Conservation (phyloP, 371 early-diverging fungal genomes). For the Mortierella sp. region DNA sequence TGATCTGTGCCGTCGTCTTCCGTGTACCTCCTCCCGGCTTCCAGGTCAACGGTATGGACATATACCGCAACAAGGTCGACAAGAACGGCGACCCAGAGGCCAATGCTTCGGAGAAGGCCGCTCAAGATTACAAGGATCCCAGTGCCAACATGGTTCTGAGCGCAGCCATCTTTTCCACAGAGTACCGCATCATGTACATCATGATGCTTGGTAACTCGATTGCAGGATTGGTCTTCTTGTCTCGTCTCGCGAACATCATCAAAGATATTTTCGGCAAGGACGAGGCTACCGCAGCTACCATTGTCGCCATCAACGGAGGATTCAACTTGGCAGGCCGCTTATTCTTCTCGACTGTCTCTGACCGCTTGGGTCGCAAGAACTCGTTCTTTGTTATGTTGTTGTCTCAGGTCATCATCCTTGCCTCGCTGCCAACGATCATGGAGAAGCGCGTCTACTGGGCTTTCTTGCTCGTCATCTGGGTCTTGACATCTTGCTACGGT, state of each 20-base stretch:
- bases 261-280: slow-evolving; percentile 62
- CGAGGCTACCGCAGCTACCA: slow-evolving; percentile 60
- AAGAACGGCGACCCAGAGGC: slow-evolving; percentile 24
- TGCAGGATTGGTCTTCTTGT: slow-evolving; percentile 72
- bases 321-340: slow-evolving; percentile 75
- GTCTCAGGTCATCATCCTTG: slow-evolving; percentile 64
- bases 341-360: slow-evolving; percentile 66
- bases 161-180: slow-evolving; percentile 64
- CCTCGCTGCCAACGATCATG: slow-evolving; percentile 64
- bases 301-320: slow-evolving; percentile 74
- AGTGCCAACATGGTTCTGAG: slow-evolving; percentile 59
- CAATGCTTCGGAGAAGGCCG: slow-evolving; percentile 22
- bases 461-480: slow-evolving; percentile 64
- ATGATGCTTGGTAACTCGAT: slow-evolving; percentile 70
- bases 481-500: slow-evolving; percentile 67
- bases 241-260: slow-evolving; percentile 71
- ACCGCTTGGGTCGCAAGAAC: slow-evolving; percentile 70
- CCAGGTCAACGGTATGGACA: slow-evolving; percentile 67
- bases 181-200: slow-evolving; percentile 70
- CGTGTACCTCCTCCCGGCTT: slow-evolving; percentile 77
- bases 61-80: slow-evolving; percentile 63
- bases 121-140: slow-evolving; percentile 23
- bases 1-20: slow-evolving; percentile 59
- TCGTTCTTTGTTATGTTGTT: slow-evolving; percentile 66
- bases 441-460: slow-evolving; percentile 61